Evolutionary conservation across 1,284 basidiomycete species (phyloP).

Genomic region (Ceratobasidium sp.): DNA sequence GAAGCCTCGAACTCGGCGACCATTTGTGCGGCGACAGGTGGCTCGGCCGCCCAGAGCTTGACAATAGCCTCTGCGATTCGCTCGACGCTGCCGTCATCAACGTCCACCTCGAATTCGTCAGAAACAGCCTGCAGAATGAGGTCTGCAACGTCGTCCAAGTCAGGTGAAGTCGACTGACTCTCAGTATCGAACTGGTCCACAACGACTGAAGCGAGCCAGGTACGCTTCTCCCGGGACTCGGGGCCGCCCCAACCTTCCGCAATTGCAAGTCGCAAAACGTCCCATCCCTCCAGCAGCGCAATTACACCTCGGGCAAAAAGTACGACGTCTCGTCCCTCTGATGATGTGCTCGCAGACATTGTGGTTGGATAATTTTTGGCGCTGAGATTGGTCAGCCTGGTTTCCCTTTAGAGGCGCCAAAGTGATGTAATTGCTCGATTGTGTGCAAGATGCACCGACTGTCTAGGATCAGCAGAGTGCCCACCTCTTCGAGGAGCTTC

Average conservation of each 20-base stretch:
- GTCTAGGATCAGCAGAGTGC: background rate
- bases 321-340: slow-evolving; percentile 54
- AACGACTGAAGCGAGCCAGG: slow-evolving; percentile 84
- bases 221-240: slow-evolving; percentile 76
- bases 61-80: slow-evolving; percentile 78
- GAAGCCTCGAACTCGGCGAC: slow-evolving; percentile 71
- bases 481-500: too few species aligned
- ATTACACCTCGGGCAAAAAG: slow-evolving; percentile 88
- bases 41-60: slow-evolving; percentile 71
- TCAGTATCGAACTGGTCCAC: slow-evolving; percentile 85
- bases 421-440: background rate
- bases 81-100: slow-evolving; percentile 86
- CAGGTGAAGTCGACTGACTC: slow-evolving; percentile 61
- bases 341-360: slow-evolving; percentile 36
- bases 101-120: slow-evolving; percentile 84
- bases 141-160: slow-evolving; percentile 81
- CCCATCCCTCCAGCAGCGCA: slow-evolving; percentile 84
- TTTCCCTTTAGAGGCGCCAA: slow-evolving; percentile 23
- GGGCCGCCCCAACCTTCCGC: slow-evolving; percentile 86
- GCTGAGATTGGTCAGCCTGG: slow-evolving; percentile 28
- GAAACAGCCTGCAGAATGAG: slow-evolving; percentile 82
- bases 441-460: background rate
- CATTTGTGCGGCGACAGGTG: slow-evolving; percentile 61
- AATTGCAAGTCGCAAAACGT: slow-evolving; percentile 85
- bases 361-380: slow-evolving; percentile 39